Evolutionary conservation across 176 grass and related monocot genomes (phyloP).

Genomic region (Avena atlantica): DNA sequence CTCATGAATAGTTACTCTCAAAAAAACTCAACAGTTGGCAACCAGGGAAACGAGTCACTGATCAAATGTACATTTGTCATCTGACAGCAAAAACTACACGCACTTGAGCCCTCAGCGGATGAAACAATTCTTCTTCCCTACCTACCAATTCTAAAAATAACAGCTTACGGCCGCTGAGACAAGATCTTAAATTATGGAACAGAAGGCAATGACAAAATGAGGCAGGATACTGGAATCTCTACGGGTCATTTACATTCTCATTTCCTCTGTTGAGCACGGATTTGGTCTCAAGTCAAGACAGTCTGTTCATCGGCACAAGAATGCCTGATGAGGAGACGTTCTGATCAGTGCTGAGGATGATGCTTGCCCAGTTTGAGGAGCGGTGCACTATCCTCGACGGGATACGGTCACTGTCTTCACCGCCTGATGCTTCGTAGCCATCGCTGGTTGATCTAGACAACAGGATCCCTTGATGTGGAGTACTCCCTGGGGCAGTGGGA

Average conservation of each 20-base stretch:
- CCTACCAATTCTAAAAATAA: slow-evolving; percentile 23
- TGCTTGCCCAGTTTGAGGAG: slow-evolving; percentile 86
- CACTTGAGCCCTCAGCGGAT: background rate
- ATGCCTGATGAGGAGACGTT: slow-evolving; percentile 45
- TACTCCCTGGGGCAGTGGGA: slow-evolving; percentile 48
- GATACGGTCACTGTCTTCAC: slow-evolving; percentile 96
- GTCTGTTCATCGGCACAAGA: slow-evolving; percentile 45
- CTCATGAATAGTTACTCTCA: slow-evolving; percentile 17
- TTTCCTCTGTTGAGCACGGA: slow-evolving; percentile 14
- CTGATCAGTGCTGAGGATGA: slow-evolving; percentile 64
- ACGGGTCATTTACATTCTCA: slow-evolving; percentile 49
- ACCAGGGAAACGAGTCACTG: slow-evolving; percentile 23
- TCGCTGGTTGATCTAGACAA: slow-evolving; percentile 92
- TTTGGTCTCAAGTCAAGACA: slow-evolving; percentile 39
- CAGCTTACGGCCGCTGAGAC: background rate
- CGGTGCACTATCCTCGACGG: slow-evolving; percentile 93
- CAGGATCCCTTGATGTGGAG: slow-evolving; percentile 66
- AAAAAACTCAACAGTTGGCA: slow-evolving; percentile 9
- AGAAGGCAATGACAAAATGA: background rate
- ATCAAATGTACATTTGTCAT: slow-evolving; percentile 32
- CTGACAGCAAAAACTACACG: slow-evolving; percentile 45
- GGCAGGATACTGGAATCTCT: slow-evolving; percentile 7
- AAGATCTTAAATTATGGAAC: slow-evolving; percentile 22
- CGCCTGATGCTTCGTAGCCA: slow-evolving; percentile 97
- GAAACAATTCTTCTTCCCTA: slow-evolving; percentile 20